Evolutionary conservation across 2,329 filamentous ascomycete species (phyloP), one percentile per base, ranked within the genome.

Genomic region (Zymoseptoria ardabiliae): DNA sequence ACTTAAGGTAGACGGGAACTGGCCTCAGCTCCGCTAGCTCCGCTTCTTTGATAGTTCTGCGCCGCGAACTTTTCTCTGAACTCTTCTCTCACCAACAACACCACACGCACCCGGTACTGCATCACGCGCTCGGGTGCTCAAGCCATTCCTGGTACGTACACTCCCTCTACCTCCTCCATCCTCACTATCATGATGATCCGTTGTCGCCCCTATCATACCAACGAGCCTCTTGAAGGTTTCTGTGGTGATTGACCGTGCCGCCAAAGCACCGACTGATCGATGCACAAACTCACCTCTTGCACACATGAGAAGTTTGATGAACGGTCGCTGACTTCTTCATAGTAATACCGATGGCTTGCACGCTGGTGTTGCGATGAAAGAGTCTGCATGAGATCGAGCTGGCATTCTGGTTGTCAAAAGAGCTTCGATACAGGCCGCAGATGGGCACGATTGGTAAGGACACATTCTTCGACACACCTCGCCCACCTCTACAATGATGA

Each of bases 191-290:
- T 81, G 81, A 84, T 84, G 82, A 84, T 79, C 76, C 74, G 75
- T 79, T 84, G 81, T 84, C 82, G 82, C 82, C 82, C 82, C 82
- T 84, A 84, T 83, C 82, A 77, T 83, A 80, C 73, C 62, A 76
- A 64, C 60, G 65, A 71, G 67, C 69, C 51, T 62, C 63, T 54
- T 49, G 61, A 56, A 28, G 51, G 68, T 69, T 74, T 71, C 71
- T 67, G 71, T 84, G 82, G 80, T 83, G 81, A 84, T 77, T 78
- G 79, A 82, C 81, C 81, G 81, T 83, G 80, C 76, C 66, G 78
- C 81, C 81, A 83, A 84, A 83, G 79, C 80, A 83, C 81, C 73
- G 73, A 75, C 80, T 82, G 80, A 82, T 70, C 63, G 66, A 63
- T 57, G 57, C 55, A 48, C 56, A 48, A 21, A 30, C 56, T 56